Base-by-base conservation (phyloP, 202 grass and related monocot genomes). In the Miscanthus sacchariflorus region DNA sequence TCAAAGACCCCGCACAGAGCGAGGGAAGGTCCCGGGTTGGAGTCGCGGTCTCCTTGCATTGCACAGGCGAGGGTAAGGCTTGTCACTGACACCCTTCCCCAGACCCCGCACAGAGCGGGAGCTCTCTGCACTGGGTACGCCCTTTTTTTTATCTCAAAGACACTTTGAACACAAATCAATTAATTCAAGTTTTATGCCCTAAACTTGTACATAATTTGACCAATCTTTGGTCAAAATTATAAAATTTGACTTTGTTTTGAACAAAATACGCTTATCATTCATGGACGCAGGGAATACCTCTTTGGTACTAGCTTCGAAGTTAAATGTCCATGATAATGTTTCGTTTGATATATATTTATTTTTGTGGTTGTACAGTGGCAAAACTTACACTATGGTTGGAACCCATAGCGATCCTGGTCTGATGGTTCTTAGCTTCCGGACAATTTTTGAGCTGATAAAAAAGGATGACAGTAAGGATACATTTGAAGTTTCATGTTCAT, bases 341-440 rank as follows among this genome's bases (percentile, higher is more conserved):
- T 77, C 6, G 67, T 91, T 77, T 88, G 23, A 89, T 86, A 80
- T 68, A 49, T 50, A 27, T 87, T 24, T 82, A 35, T 77, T 27
- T 78, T 72, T 87, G 23, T 89, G 78, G 84, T 81, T 93, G 77
- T 85, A 54, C 88, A 99, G 97, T 91, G 97, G 97, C 33, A 99
- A 99, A 90, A 99, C 97, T 67, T 99, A 99, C 86, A 99, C 97
- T 11, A 99, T 99, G 97, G 97, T 95, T 56, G 97, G 97, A 40
- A 99, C 88, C 79, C 81, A 83, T 48, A 93, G 85, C 49, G 97
- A 99, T 83, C 97, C 94, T 88, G 97, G 97, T 72, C 91, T 99
- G 73, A 99, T 99, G 97, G 94, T 99, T 87, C 94, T 99, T 77
- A 95, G 97, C 72, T 97, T 99, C 72, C 95, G 87, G 30, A 99